phyloP scores from a whole-genome alignment of 2,329 filamentous ascomycete genomes.

The Cladosporium austrohemisphaericum region DNA sequence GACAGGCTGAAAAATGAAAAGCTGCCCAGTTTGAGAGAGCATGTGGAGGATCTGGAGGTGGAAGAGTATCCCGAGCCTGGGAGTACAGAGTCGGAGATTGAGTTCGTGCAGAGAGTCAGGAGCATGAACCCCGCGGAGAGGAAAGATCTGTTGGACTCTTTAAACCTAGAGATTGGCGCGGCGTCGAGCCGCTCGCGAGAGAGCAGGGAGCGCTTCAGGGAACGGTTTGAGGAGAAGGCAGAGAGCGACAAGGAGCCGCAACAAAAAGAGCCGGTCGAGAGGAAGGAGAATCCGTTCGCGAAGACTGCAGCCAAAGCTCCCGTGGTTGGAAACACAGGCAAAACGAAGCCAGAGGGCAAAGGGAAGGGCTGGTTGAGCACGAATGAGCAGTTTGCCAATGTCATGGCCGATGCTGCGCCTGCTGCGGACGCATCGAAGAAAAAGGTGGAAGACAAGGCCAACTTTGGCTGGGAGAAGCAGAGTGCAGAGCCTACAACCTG shows the following conservation, averaged over 20 bases:
- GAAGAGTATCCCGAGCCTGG: neutral
- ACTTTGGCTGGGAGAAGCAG: neutral
- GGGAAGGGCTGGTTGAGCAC: too few relatives aligned
- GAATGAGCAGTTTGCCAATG: neutral
- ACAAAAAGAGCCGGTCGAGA: neutral
- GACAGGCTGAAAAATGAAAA: neutral
- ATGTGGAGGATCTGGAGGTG: conserved; percentile 2
- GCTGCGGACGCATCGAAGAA: neutral
- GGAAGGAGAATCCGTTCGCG: neutral
- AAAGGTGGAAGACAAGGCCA: neutral
- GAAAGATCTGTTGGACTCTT: neutral
- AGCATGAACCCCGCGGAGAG: neutral
- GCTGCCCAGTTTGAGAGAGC: neutral
- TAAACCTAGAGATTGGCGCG: neutral
- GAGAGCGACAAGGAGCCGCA: neutral
- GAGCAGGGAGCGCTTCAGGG: too few relatives aligned
- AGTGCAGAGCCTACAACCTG: too few relatives aligned
- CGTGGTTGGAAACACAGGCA: neutral
- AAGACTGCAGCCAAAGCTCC: neutral
- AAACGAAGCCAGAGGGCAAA: neutral
- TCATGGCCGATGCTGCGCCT: neutral
- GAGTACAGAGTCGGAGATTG: neutral
- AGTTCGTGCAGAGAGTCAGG: neutral
- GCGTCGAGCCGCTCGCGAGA: too few relatives aligned
- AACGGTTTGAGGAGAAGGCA: neutral